Base-by-base conservation (phyloP, 108 stramenopile genomes). In the Fragilaria radians region DNA sequence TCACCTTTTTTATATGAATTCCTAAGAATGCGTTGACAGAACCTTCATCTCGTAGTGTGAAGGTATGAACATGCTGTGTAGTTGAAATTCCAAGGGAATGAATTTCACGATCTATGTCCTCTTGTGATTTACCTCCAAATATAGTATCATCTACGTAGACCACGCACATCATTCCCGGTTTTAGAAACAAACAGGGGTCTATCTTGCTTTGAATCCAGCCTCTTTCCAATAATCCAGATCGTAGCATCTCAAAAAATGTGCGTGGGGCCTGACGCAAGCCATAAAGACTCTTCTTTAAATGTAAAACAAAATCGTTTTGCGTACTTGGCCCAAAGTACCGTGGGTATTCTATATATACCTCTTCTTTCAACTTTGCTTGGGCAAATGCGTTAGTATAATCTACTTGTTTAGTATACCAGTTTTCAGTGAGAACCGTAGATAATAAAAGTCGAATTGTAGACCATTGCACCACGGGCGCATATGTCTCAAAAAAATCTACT, bases 401-500 rank as follows among this genome's bases (percentile, higher is more conserved):
- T 14, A 63, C 32, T 9, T 56, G 54, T 23, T 2, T 1, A 1
- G 54, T 63, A 4, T 7, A 26, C 62, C 61, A 63, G 1, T 34
- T 24, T 7, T 30, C 14, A 19, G 28, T 52, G 1, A 63, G 19
- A 1, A 32, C 46, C n/a, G 60, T 9, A 19, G 31, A 42, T 22
- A 70, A 27, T 1, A 70, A 1, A 2, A 63, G 11, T 5, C 68
- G 26, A 4, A 70, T 56, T 2, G 62, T 63, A 28, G 54, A 26
- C 68, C 68, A 70, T 2, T 48, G 23, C 1, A 48, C 54, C 4
- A 63, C 62, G 4, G 68, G 68, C 1, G 68, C 62, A 31, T 70
- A 70, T 1, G 54, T 29, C 24, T 52, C 65, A 60, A 51, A 72
- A 54, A 47, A 74, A 50, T 79, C 78, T 1, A 73, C 48, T 4